phyloP scores from a whole-genome alignment of 371 early-diverging fungal species.

The Mortierella sp. region DNA sequence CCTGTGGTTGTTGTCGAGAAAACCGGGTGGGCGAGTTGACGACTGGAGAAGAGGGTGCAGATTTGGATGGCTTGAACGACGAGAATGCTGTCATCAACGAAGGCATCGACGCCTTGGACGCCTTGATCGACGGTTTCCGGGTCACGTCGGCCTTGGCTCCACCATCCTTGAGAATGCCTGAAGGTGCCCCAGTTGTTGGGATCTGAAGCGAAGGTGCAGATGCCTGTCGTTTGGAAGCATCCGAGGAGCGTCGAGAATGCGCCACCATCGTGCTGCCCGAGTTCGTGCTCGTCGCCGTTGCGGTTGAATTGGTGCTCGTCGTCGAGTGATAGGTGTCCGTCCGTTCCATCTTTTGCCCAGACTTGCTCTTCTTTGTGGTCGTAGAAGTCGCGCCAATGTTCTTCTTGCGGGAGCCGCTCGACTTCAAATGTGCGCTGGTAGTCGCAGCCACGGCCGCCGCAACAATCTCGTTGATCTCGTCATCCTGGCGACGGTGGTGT shows the following conservation, averaged over 20 bases:
- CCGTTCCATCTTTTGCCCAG: conserved; percentile 13
- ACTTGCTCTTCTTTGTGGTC: conserved; percentile 35
- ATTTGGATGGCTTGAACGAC: conserved; percentile 43
- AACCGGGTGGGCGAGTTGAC: conserved; percentile 17
- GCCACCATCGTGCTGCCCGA: neutral
- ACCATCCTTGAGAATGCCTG: neutral
- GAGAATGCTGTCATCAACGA: conserved; percentile 55
- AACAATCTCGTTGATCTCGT: conserved; percentile 49
- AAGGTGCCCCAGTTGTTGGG: conserved; percentile 8
- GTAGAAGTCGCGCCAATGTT: conserved; percentile 5
- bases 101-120: conserved; percentile 54
- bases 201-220: conserved; percentile 28
- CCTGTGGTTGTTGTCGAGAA: conserved; percentile 2
- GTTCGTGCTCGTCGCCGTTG: neutral
- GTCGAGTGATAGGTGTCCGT: neutral
- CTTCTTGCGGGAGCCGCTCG: conserved; percentile 50
- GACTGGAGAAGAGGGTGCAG: conserved; percentile 41
- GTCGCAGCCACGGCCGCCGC: conserved; percentile 53
- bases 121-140: conserved; percentile 47
- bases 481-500: conserved; percentile 10
- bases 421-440: conserved; percentile 31
- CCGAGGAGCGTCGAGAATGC: conserved; percentile 4
- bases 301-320: neutral
- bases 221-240: conserved; percentile 3
- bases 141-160: conserved; percentile 9